These are phyloP conservation scores for Knufia fluminis DNA, from an alignment of 2,329 filamentous ascomycete genomes.

Conservation along the genomic window DNA sequence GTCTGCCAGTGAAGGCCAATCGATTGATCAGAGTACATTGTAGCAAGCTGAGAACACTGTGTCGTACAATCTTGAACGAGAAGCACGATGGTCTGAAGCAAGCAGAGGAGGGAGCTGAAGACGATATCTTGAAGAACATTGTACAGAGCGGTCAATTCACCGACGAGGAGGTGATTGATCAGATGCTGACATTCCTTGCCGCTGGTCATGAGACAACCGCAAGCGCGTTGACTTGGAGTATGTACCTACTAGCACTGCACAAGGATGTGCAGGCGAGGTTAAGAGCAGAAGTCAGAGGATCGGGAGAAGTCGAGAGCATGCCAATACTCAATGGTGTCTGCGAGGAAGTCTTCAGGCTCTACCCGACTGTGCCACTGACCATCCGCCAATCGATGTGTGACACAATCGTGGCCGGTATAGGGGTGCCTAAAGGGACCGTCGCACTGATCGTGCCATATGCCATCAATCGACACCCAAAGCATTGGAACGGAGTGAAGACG, in stretches of 20 bases:
- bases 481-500: too few relatives aligned
- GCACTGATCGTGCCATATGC: slow-evolving; percentile 35
- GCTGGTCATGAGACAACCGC: slow-evolving; percentile 69
- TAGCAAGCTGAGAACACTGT: slow-evolving; percentile 26
- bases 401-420: slow-evolving; percentile 37
- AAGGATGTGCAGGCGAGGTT: slow-evolving; percentile 57
- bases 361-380: slow-evolving; percentile 31
- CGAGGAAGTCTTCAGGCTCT: slow-evolving; percentile 31
- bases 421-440: slow-evolving; percentile 36
- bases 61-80: slow-evolving; percentile 29
- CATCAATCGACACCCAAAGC: slow-evolving; percentile 21
- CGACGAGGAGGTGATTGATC: slow-evolving; percentile 33
- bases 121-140: slow-evolving; percentile 29
- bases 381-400: slow-evolving; percentile 31
- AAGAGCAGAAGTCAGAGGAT: slow-evolving; percentile 60
- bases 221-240: slow-evolving; percentile 64
- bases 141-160: slow-evolving; percentile 31
- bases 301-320: slow-evolving; percentile 58
- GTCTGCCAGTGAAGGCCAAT: slow-evolving; percentile 35
- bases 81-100: slow-evolving; percentile 24
- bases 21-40: slow-evolving; percentile 26
- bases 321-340: slow-evolving; percentile 45
- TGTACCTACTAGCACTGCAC: slow-evolving; percentile 59
- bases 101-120: neutral
- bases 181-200: slow-evolving; percentile 35